Percentiles rank a stretch among this genome's conserved stretches.
These are phyloP conservation scores for Kentomonas sorsogonicus DNA, from an alignment of 208 protist species.

Conservation along the genomic window DNA sequence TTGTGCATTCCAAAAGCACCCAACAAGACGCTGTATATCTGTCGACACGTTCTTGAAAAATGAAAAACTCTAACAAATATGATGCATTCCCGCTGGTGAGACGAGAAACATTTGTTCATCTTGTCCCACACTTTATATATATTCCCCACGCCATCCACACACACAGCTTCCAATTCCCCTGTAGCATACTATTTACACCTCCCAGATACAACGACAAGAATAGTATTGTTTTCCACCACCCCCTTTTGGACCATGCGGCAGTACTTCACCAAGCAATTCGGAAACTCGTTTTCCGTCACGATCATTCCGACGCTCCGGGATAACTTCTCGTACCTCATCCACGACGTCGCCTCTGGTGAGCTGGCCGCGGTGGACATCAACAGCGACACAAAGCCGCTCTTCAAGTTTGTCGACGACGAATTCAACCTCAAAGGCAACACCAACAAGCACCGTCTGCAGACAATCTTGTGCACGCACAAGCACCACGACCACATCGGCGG, in stretches of 20 bases:
- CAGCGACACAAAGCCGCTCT: slow-evolving; percentile 52
- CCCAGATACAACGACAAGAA: too few relatives aligned
- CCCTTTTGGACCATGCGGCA: too few relatives aligned
- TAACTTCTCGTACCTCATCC: slow-evolving; percentile 90
- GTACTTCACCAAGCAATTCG: slow-evolving; percentile 44
- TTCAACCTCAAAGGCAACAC: slow-evolving; percentile 11
- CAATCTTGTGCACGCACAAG: slow-evolving; percentile 92
- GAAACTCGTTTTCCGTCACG: slow-evolving; percentile 63
- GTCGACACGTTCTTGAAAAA: neutral
- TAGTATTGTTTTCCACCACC: too few relatives aligned
- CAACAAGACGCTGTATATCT: slow-evolving; percentile 1
- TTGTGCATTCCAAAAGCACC: neutral
- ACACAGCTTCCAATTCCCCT: too few relatives aligned
- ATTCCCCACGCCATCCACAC: too few relatives aligned
- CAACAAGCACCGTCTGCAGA: slow-evolving; percentile 15
- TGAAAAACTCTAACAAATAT: slow-evolving; percentile 13
- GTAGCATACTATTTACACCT: too few relatives aligned
- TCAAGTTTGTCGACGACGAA: slow-evolving; percentile 37
- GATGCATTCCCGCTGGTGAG: too few relatives aligned
- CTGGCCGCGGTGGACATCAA: slow-evolving; percentile 87
- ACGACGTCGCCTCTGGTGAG: slow-evolving; percentile 51
- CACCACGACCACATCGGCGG: slow-evolving; percentile 92
- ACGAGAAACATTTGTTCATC: too few relatives aligned
- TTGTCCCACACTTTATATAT: too few relatives aligned
- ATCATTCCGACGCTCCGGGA: slow-evolving; percentile 82